A percentile compares a stretch with the other conserved stretches of the same genome.
phyloP scores from a whole-genome alignment of 768 basidiomycete genomes.

The Trametes sanguinea region DNA sequence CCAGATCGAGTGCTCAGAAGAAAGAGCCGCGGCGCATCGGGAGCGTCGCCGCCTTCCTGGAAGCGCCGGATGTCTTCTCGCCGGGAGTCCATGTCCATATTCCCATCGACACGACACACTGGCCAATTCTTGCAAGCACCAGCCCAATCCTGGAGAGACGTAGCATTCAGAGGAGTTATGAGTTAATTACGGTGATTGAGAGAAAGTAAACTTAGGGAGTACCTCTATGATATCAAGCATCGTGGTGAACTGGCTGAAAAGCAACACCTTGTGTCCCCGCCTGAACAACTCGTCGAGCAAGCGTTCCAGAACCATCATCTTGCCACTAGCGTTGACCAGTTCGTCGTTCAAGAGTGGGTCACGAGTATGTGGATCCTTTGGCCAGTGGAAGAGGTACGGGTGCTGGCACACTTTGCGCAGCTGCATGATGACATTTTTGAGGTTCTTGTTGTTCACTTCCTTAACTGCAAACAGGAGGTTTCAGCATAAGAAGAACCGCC shows the following conservation, averaged over 20 bases:
- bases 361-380: constrained; percentile 60
- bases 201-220: constrained; percentile 20
- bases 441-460: constrained; percentile 86
- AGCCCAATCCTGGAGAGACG: constrained; percentile 78
- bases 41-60: constrained; percentile 66
- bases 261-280: constrained; percentile 79
- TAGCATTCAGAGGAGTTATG: not conserved
- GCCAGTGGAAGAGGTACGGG: constrained; percentile 89
- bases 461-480: constrained; percentile 50
- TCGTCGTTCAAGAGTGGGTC: constrained; percentile 72
- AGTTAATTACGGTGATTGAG: not conserved
- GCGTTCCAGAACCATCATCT: constrained; percentile 95
- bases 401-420: constrained; percentile 95
- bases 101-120: constrained; percentile 92
- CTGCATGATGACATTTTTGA: constrained; percentile 94
- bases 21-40: constrained; percentile 72
- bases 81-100: constrained; percentile 77
- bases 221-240: constrained; percentile 97
- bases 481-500: not conserved
- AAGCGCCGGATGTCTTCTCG: constrained; percentile 83
- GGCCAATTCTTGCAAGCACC: constrained; percentile 77
- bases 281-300: constrained; percentile 81
- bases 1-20: constrained; percentile 79
- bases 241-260: constrained; percentile 92
- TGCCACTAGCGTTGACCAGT: constrained; percentile 84